Percentiles rank a stretch among this genome's conserved stretches.
Conservation (phyloP, 805 yeast species). For the Myxozyma mucilagina region DNA sequence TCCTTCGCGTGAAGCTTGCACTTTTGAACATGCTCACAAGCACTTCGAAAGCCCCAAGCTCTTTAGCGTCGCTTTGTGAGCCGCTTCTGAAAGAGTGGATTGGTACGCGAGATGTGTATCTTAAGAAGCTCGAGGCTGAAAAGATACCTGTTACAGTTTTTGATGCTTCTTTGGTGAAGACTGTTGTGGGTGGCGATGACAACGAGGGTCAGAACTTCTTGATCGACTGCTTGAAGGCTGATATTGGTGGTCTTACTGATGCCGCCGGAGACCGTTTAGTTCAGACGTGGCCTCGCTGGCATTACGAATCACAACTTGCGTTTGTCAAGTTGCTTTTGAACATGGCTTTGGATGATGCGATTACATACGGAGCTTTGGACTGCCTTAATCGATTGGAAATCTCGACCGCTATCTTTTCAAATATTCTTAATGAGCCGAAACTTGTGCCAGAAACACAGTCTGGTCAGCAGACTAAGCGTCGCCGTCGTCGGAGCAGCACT, state of each 20-base stretch:
- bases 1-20: slow-evolving; percentile 58
- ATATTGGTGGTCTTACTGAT: slow-evolving; percentile 39
- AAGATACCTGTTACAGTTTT: slow-evolving; percentile 55
- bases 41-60: slow-evolving; percentile 40
- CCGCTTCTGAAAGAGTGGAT: slow-evolving; percentile 50
- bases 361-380: slow-evolving; percentile 47
- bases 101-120: slow-evolving; percentile 50
- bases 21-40: slow-evolving; percentile 51
- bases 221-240: slow-evolving; percentile 48
- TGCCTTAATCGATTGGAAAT: slow-evolving; percentile 59
- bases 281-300: slow-evolving; percentile 58
- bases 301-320: slow-evolving; percentile 56
- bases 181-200: slow-evolving; percentile 65
- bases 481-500: slow-evolving; percentile 69
- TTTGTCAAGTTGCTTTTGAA: slow-evolving; percentile 64
- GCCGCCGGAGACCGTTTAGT: slow-evolving; percentile 54
- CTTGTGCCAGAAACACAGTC: slow-evolving; percentile 2
- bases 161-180: slow-evolving; percentile 58
- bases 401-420: slow-evolving; percentile 52
- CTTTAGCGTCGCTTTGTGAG: slow-evolving; percentile 45
- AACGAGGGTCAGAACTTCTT: slow-evolving; percentile 62
- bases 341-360: slow-evolving; percentile 45
- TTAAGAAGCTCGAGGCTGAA: slow-evolving; percentile 47
- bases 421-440: slow-evolving; percentile 13
- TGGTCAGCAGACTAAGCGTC: slow-evolving; percentile 58